phyloP scores from a whole-genome alignment of 768 basidiomycete genomes.

The Asterophora parasitica region DNA sequence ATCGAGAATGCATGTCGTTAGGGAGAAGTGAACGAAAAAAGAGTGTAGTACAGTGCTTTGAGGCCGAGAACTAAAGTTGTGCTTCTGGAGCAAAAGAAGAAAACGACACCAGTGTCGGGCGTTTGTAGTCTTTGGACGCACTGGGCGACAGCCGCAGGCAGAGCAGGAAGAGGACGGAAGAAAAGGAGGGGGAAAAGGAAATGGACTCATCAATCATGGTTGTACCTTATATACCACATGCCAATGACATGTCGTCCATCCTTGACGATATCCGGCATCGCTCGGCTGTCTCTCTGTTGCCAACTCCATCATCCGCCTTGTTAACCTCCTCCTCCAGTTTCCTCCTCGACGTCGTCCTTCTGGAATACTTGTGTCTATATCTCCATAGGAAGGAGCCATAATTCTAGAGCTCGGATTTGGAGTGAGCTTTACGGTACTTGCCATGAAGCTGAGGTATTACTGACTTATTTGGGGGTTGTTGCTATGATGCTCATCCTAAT shows the following conservation, averaged over 20 bases:
- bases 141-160: slow-evolving; percentile 36
- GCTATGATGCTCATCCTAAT: too few relatives aligned
- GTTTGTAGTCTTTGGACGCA: slow-evolving; percentile 38
- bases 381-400: too few relatives aligned
- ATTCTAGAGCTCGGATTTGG: too few relatives aligned
- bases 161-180: slow-evolving; percentile 11
- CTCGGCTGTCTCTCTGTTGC: slow-evolving; percentile 12
- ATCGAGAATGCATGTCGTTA: slow-evolving; percentile 38
- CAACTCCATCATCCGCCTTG: background rate
- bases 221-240: slow-evolving; percentile 13
- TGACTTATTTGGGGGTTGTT: too few relatives aligned
- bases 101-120: slow-evolving; percentile 55
- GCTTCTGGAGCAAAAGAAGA: slow-evolving; percentile 27
- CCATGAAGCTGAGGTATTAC: too few relatives aligned
- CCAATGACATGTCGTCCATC: slow-evolving; percentile 1
- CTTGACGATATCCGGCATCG: slow-evolving; percentile 8
- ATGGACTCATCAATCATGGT: slow-evolving; percentile 5
- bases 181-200: slow-evolving; percentile 6
- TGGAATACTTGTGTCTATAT: too few relatives aligned
- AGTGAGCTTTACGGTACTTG: too few relatives aligned
- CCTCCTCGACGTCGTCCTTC: background rate
- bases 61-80: slow-evolving; percentile 22
- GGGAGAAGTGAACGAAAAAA: slow-evolving; percentile 18
- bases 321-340: background rate
- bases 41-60: slow-evolving; percentile 28